Evolutionary conservation across 331 rosid genomes (phyloP).

Genomic region (Spiraea crenata): DNA sequence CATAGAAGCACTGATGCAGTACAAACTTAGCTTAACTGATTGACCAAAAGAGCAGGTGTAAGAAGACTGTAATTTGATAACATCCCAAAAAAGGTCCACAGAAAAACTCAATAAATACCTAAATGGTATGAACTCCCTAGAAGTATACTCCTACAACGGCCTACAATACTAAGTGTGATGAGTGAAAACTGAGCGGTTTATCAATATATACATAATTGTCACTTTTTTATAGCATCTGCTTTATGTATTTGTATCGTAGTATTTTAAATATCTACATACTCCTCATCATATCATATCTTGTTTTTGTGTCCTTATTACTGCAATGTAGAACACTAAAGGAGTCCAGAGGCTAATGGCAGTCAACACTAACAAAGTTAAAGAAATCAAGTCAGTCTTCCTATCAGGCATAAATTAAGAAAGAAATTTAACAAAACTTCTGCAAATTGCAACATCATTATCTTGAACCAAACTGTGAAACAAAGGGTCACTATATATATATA

Average conservation of each 20-base stretch:
- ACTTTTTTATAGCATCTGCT: too few species aligned
- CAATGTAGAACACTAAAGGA: not conserved
- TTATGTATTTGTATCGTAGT: too few species aligned
- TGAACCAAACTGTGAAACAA: too few species aligned
- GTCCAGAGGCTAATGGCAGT: not conserved
- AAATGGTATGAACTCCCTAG: not conserved
- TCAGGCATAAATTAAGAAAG: not conserved
- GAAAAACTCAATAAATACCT: not conserved
- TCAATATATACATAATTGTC: not conserved
- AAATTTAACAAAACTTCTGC: not conserved
- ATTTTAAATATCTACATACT: not conserved
- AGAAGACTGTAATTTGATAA: not conserved
- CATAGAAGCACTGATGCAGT: not conserved
- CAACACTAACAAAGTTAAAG: not conserved
- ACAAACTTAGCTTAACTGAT: too few species aligned
- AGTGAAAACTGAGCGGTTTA: not conserved
- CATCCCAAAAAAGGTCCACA: not conserved
- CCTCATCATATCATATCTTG: not conserved
- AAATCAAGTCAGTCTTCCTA: not conserved
- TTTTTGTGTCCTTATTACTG: not conserved
- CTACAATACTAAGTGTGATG: not conserved
- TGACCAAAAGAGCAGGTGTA: not conserved
- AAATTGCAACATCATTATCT: not conserved
- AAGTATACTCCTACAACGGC: not conserved
- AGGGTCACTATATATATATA: too few species aligned